A percentile compares a stretch with the other conserved stretches of the same genome.
Conservation (phyloP, 139 green algal species). For the Edaphochlamys debaryana region DNA sequence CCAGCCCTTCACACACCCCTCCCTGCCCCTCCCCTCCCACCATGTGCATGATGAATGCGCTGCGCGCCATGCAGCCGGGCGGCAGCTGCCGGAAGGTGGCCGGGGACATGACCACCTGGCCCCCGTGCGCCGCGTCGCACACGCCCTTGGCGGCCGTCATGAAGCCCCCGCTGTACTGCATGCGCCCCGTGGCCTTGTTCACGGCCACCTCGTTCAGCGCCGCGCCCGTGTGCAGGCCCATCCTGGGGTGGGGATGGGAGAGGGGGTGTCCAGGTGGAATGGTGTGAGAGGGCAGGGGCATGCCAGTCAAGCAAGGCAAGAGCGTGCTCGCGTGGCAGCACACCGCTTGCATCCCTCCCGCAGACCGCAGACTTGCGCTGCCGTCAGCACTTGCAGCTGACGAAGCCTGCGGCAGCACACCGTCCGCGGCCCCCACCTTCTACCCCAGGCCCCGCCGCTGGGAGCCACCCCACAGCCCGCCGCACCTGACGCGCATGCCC, state of each 20-base stretch:
- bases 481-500: conserved; percentile 12
- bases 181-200: conserved; percentile 43
- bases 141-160: conserved; percentile 40
- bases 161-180: conserved; percentile 46
- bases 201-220: conserved; percentile 4
- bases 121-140: conserved; percentile 43
- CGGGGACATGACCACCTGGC: conserved; percentile 29
- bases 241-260: neutral
- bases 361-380: no score
- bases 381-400: no score
- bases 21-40: no score
- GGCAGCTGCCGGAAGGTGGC: conserved; percentile 17
- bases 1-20: no score
- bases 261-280: neutral
- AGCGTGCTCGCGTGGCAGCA: no score
- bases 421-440: no score
- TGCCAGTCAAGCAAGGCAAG: no score
- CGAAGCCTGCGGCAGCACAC: no score
- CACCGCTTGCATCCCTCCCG: no score
- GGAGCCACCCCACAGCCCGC: no score
- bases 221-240: conserved; percentile 44
- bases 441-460: no score
- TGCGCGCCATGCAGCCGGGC: neutral
- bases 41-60: conserved; percentile 24
- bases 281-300: neutral